These are phyloP conservation scores for Hypoxylon sp. DNA, from an alignment of 2,329 filamentous ascomycete genomes.

Conservation along the genomic window DNA sequence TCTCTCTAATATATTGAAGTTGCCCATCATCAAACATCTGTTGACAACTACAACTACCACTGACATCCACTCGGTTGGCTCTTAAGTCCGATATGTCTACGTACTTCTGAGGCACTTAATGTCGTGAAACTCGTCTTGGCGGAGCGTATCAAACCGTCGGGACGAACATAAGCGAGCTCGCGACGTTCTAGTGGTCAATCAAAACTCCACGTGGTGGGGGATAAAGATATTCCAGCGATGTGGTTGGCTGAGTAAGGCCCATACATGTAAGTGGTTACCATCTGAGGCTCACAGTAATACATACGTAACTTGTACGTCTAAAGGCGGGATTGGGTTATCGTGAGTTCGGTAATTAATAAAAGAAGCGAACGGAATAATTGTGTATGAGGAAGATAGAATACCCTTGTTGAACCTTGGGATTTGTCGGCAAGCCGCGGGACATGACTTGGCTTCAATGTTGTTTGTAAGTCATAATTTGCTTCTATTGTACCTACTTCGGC, in stretches of 20 bases:
- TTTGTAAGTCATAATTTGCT: no score
- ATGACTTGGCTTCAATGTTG: no score
- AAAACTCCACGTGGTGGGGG: conserved; percentile 32
- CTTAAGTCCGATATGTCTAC: neutral
- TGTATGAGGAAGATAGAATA: neutral
- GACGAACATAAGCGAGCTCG: neutral
- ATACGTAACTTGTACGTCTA: conserved; percentile 22
- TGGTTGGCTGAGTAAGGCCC: conserved; percentile 35
- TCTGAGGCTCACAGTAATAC: conserved; percentile 30
- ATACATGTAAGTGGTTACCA: conserved; percentile 6
- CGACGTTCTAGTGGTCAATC: conserved; percentile 13
- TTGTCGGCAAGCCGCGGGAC: neutral
- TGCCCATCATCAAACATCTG: no score
- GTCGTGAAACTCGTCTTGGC: conserved; percentile 28
- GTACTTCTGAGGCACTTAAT: conserved; percentile 24
- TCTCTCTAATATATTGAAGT: no score
- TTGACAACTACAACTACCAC: no score
- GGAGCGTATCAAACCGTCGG: conserved; percentile 21
- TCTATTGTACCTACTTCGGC: no score
- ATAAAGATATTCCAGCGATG: neutral
- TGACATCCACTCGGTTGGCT: no score
- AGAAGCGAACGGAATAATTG: no score
- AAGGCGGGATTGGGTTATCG: neutral
- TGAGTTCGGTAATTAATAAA: conserved; percentile 15
- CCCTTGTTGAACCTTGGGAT: neutral